These are phyloP conservation scores for Tulasnella calospora DNA, from an alignment of 768 basidiomycete genomes.

Conservation along the genomic window DNA sequence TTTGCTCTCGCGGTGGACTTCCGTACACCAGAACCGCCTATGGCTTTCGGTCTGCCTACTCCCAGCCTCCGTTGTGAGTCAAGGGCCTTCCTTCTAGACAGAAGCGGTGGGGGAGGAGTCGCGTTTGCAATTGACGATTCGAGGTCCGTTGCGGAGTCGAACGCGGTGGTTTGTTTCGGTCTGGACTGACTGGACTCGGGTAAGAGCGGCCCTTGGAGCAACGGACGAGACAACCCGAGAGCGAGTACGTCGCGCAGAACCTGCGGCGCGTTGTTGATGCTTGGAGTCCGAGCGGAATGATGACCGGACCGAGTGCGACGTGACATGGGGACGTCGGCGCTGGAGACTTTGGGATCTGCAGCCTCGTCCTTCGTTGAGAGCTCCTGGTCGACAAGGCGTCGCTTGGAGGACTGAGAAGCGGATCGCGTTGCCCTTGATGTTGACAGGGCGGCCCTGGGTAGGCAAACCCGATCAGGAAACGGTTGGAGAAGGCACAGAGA, in stretches of 20 bases:
- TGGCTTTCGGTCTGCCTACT: not conserved
- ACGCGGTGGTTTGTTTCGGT: not conserved
- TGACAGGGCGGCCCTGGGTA: no score
- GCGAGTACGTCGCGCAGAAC: not conserved
- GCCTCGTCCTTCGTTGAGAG: no score
- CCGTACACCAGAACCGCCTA: conserved; percentile 11
- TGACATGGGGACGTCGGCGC: not conserved
- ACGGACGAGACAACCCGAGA: not conserved
- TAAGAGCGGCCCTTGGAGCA: not conserved
- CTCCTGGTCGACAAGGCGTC: no score
- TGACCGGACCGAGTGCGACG: not conserved
- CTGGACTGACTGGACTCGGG: not conserved
- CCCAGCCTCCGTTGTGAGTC: no score
- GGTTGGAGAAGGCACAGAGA: no score
- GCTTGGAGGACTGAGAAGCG: no score
- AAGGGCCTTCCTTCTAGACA: no score
- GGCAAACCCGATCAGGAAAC: no score
- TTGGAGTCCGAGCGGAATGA: not conserved
- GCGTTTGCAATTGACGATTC: no score
- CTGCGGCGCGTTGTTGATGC: not conserved
- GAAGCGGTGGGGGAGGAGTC: no score
- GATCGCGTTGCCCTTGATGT: no score
- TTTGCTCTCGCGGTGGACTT: conserved; percentile 17
- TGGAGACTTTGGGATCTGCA: no score
- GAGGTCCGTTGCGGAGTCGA: not conserved